Base-by-base conservation (phyloP, 805 yeast genomes). In the Ogataea nitratoaversa region DNA sequence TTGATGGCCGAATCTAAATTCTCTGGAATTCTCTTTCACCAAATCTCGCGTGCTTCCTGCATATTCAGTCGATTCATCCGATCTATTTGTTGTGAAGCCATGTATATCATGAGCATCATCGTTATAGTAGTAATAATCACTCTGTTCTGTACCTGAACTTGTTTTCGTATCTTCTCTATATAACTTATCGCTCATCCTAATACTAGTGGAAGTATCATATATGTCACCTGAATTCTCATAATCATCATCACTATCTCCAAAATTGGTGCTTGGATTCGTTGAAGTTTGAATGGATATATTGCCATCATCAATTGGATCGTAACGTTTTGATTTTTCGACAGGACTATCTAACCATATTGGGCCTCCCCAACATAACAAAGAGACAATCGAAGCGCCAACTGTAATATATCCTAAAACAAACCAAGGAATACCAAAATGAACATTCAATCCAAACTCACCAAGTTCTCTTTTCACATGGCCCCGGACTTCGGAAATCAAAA, bases 291-390 rank as follows among this genome's bases (percentile, higher is more conserved):
- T 8, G 2, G 8, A 12, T 14, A 8, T 14, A 12, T 22, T 13
- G 12, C 22, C 38, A n/a, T 19, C 17, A 28, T n/a, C 28, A 12
- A 20, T 14, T 11, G 25, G 25, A 7, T 7, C 11, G 25, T 22
- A 22, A 22, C 11, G 9, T 11, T 22, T 22, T 11, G 25, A 22
- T 7, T 11, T 22, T 22, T 27, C 16, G 8, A 30, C 39, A 2
- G 78, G 76, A 37, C 74, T 70, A 7, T 76, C 72, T 61, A 82
- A 79, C 84, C 84, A 70, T 13, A 61, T 45, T 2, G 72, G 70
- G 7, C 72, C 71, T 7, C 60, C 63, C 74, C 74, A 70, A 2
- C 46, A 16, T 12, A 30, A 18, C 7, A 44, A 8, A 17, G 44
- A 37, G 23, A 55, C 13, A 8, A 49, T 25, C 9, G 52, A 27